These are phyloP conservation scores for Boletus sp. DNA, from an alignment of 768 basidiomycete species.

Conservation along the genomic window DNA sequence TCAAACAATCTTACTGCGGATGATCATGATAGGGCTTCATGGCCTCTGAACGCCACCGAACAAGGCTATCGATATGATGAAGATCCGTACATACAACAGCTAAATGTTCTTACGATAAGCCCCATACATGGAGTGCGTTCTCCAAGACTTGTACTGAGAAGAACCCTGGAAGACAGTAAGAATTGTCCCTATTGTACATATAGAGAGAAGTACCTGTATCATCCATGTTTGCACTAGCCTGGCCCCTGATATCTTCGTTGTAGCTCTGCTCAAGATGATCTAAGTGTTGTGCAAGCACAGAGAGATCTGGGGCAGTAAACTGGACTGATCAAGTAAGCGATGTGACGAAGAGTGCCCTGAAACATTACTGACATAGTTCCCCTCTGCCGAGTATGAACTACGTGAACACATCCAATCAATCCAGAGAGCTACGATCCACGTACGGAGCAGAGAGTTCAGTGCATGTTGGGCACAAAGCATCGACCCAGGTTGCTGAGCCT, in stretches of 20 bases:
- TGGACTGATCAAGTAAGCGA: conserved; percentile 31
- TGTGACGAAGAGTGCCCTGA: background rate
- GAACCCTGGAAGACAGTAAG: conserved; percentile 53
- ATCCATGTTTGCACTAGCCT: conserved; percentile 79
- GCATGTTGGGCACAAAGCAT: conserved; percentile 90
- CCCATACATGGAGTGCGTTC: conserved; percentile 81
- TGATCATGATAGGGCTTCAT: conserved; percentile 74
- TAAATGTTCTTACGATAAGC: conserved; percentile 55
- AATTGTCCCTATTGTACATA: background rate
- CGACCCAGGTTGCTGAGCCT: conserved; percentile 72
- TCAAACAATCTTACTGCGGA: conserved; percentile 62
- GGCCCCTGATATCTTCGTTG: conserved; percentile 43
- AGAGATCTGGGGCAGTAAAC: conserved; percentile 81
- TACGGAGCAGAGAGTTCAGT: conserved; percentile 77
- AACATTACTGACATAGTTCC: conserved; percentile 44
- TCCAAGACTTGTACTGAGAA: conserved; percentile 92
- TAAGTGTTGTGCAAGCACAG: conserved; percentile 65
- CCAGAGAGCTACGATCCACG: conserved; percentile 30
- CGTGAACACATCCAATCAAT: conserved; percentile 42
- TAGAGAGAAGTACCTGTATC: conserved; percentile 62
- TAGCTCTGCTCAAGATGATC: conserved; percentile 66
- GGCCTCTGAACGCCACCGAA: conserved; percentile 80
- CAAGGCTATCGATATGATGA: conserved; percentile 44
- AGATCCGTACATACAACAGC: background rate
- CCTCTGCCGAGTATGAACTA: conserved; percentile 34